A percentile compares a stretch with the other conserved stretches of the same genome.
These are phyloP conservation scores for Aspergillus cristatus DNA, from an alignment of 495 filamentous ascomycete species.

Conservation along the genomic window DNA sequence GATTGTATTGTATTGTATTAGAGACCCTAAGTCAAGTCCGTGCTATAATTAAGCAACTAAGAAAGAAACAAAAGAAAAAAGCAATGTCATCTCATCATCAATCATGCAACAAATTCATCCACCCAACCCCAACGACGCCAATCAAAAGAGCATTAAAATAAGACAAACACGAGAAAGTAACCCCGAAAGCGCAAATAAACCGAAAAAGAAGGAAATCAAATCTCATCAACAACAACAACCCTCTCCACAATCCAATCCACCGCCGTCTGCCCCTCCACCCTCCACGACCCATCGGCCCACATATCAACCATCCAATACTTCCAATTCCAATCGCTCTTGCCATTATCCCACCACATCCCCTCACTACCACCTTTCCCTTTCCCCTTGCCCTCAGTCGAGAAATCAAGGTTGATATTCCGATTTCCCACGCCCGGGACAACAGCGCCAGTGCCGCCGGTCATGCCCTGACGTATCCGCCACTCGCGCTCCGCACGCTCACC, in stretches of 20 bases:
- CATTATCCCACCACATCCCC: slow-evolving; percentile 3
- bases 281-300: slow-evolving; percentile 34
- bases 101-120: not conserved
- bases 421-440: slow-evolving; percentile 7
- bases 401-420: slow-evolving; percentile 27
- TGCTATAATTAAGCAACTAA: too few relatives aligned
- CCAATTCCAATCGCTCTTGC: too few relatives aligned
- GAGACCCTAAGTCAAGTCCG: too few relatives aligned
- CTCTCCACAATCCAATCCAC: slow-evolving; percentile 39
- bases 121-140: too few relatives aligned
- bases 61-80: not conserved
- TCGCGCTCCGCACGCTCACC: slow-evolving; percentile 70
- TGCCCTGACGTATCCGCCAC: slow-evolving; percentile 64
- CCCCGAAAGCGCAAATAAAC: not conserved
- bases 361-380: slow-evolving; percentile 2
- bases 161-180: not conserved
- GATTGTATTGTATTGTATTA: too few relatives aligned
- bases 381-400: slow-evolving; percentile 8
- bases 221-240: slow-evolving; percentile 29
- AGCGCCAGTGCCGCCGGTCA: slow-evolving; percentile 3
- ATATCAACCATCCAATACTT: slow-evolving; percentile 30
- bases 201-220: slow-evolving; percentile 11
- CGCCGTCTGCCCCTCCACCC: slow-evolving; percentile 31
- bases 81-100: not conserved
- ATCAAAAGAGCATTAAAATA: not conserved